A percentile compares a stretch with the other conserved stretches of the same genome.
Conservation (phyloP, 108 stramenopile species). For the Pseudonitzschia multistriata region DNA sequence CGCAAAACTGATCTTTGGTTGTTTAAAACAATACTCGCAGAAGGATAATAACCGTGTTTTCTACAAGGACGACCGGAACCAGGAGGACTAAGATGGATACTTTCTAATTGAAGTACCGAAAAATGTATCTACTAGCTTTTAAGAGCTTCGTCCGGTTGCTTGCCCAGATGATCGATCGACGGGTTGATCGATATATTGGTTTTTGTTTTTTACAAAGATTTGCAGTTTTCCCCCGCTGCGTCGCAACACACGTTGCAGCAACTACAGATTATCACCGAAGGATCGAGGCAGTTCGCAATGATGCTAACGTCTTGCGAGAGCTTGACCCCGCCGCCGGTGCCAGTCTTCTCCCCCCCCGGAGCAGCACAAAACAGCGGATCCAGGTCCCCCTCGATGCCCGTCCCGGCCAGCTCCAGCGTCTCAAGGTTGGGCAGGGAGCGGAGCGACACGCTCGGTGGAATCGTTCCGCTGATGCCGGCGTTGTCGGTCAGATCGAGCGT, state of each 20-base stretch:
- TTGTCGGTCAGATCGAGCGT: conserved; percentile 1
- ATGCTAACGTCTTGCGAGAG: neutral
- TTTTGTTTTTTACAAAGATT: no score
- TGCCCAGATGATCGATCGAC: no score
- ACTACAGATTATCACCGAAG: conserved; percentile 3
- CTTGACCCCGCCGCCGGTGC: neutral
- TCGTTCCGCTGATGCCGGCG: neutral
- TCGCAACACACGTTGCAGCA: conserved; percentile 26
- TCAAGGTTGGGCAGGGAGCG: neutral
- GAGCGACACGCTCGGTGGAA: neutral
- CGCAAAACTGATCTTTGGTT: no score
- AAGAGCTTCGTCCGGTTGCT: no score
- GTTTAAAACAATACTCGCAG: no score
- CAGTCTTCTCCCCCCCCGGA: neutral
- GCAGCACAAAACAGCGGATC: conserved; percentile 14
- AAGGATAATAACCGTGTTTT: no score
- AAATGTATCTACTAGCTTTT: no score
- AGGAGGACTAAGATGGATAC: no score
- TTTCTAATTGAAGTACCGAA: no score
- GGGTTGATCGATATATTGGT: no score
- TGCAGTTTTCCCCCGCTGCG: conserved; percentile 15
- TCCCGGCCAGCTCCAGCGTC: conserved; percentile 9
- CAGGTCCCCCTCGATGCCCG: conserved; percentile 6
- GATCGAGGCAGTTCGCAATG: conserved; percentile 18
- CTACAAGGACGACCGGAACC: no score